These are phyloP conservation scores for Ustilago xerochloae DNA, from an alignment of 1,284 basidiomycete species.

Conservation along the genomic window DNA sequence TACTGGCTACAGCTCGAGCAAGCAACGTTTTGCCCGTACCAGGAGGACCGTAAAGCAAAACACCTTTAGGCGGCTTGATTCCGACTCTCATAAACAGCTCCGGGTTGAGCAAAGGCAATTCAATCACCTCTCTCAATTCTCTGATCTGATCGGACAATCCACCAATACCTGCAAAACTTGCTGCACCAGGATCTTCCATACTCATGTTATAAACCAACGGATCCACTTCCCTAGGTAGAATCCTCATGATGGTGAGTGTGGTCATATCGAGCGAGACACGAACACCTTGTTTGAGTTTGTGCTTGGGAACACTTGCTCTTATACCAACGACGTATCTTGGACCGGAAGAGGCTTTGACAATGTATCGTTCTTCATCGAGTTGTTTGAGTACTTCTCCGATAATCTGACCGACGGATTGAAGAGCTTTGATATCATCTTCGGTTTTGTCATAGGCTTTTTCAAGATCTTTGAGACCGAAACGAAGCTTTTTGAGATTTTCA, in stretches of 20 bases:
- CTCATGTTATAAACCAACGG: constrained; percentile 99
- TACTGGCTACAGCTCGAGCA: constrained; percentile 94
- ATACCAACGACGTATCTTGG: constrained; percentile 99
- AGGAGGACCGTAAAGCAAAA: constrained; percentile 90
- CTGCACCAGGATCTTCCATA: constrained; percentile 94
- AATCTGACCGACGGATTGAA: constrained; percentile 98
- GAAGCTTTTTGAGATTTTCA: constrained; percentile 62
- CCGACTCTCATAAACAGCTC: constrained; percentile 95
- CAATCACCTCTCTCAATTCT: constrained; percentile 96
- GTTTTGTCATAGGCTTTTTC: constrained; percentile 93
- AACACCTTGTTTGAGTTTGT: constrained; percentile 91
- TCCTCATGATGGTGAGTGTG: constrained; percentile 94
- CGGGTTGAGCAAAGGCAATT: constrained; percentile 92
- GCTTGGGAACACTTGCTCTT: constrained; percentile 87
- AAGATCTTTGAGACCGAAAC: constrained; percentile 75
- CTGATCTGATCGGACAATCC: constrained; percentile 95
- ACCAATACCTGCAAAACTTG: constrained; percentile 96
- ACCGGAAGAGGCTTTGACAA: constrained; percentile 98
- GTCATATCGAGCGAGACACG: constrained; percentile 99
- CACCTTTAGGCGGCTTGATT: constrained; percentile 94
- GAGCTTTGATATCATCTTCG: constrained; percentile 98
- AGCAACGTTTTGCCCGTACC: constrained; percentile 96
- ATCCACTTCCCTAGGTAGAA: constrained; percentile 96
- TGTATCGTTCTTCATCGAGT: constrained; percentile 97
- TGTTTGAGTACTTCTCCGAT: constrained; percentile 99